Percentiles rank a stretch among this genome's conserved stretches.
phyloP scores from a whole-genome alignment of 2,329 filamentous ascomycete genomes.

The Paecilomyces variotii region DNA sequence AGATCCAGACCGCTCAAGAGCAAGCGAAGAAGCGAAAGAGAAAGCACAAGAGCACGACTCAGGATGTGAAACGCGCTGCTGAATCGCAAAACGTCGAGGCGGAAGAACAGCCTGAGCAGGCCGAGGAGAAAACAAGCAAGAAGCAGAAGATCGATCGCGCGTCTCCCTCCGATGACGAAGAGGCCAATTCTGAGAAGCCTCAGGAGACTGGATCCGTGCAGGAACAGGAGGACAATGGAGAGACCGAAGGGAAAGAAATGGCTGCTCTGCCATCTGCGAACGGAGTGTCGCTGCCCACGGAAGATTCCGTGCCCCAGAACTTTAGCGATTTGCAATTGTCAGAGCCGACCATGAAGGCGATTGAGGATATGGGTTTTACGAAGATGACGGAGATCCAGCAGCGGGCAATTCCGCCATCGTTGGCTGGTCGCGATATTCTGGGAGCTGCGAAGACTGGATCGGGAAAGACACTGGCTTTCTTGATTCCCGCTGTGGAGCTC shows the following conservation, averaged over 20 bases:
- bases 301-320: constrained; percentile 54
- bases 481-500: constrained; percentile 93
- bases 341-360: constrained; percentile 80
- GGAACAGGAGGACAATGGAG: constrained; percentile 19
- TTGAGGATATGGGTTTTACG: constrained; percentile 85
- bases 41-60: constrained; percentile 28
- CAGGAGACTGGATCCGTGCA: constrained; percentile 14
- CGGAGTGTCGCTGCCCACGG: constrained; percentile 48
- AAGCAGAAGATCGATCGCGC: constrained; percentile 10
- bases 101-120: constrained; percentile 8
- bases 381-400: constrained; percentile 95
- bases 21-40: constrained; percentile 39
- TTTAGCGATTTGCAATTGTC: constrained; percentile 80
- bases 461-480: constrained; percentile 89
- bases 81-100: constrained; percentile 6
- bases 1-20: constrained; percentile 30
- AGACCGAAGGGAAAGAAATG: constrained; percentile 21
- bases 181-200: constrained; percentile 29
- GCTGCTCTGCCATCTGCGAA: constrained; percentile 46
- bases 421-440: constrained; percentile 85
- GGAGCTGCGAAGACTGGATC: constrained; percentile 94
- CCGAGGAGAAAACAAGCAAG: constrained; percentile 25
- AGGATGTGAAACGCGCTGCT: constrained; percentile 6
- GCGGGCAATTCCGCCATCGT: constrained; percentile 74
- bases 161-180: constrained; percentile 29